Evolutionary conservation across 176 grass and related monocot species (phyloP), one percentile per base, ranked within the genome.

Genomic region (Panicum miliaceum): DNA sequence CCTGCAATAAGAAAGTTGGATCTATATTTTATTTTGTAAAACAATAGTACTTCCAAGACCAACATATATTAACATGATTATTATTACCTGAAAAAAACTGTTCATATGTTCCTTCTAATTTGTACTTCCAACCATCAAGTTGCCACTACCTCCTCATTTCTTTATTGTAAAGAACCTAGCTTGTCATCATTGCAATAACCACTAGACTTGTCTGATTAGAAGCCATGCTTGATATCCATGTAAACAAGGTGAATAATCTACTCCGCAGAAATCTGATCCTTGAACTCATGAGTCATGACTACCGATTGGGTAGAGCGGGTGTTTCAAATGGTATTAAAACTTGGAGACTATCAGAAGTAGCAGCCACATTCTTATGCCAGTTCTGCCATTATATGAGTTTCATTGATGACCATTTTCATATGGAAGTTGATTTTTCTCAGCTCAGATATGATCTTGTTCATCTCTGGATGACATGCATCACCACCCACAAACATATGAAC

Each of bases 381-480:
- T 13, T 87, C 85, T 86, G 64, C 40, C 52, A 73, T 51, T 12
- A 84, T 20, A 71, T 63, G 25, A 67, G 68, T 41, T 78, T 85
- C 84, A 82, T 85, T 22, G n/a, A 36, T 41, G 43, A 65, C 27
- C 83, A 88, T 88, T 78, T 89, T 89, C 96, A 92, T 94, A 93
- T 98, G 91, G 62, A 95, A 90, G 78, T 80, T 71, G 48, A 98
- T 91, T 83, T 79, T 92, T 78, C 84, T 85, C 73, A 98, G 86
- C 80, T 93, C 92, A 0, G 61, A 70, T 69, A 80, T 46, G 54
- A 95, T 93, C 64, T 80, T 74, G 54, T 63, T 75, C 72, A 98
- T 98, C 77, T 90, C 93, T 45, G 93, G 91, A 90, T 95, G 96
- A 65, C 85, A 98, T 61, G 68, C 89, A 90, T 98, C 92, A 66